These are phyloP conservation scores for Boletus vermiculosoides DNA, from an alignment of 768 basidiomycete species.

Conservation along the genomic window DNA sequence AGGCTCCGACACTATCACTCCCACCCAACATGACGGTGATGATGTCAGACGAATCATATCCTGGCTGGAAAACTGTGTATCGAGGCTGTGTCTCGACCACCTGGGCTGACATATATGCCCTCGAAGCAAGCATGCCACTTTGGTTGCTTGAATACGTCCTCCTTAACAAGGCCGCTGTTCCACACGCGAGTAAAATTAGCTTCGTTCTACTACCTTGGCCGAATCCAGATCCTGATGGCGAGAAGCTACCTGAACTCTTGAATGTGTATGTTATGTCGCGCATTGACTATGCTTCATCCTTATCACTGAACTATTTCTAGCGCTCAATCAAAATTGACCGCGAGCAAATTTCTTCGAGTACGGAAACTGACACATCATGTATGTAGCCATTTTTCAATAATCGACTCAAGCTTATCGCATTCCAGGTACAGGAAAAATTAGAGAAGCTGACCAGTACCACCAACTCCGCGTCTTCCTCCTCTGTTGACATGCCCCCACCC, in stretches of 20 bases:
- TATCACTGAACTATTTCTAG: constrained; percentile 32
- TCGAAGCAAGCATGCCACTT: constrained; percentile 79
- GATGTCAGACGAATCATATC: constrained; percentile 78
- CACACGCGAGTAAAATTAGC: constrained; percentile 72
- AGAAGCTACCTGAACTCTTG: constrained; percentile 75
- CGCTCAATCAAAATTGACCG: constrained; percentile 82
- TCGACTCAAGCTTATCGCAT: constrained; percentile 5
- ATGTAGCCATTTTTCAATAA: constrained; percentile 28
- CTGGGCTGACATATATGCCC: constrained; percentile 46
- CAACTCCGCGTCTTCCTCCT: constrained; percentile 30
- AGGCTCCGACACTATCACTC: constrained; percentile 66
- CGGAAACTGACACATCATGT: constrained; percentile 84
- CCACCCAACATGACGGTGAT: constrained; percentile 62
- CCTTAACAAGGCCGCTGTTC: constrained; percentile 53
- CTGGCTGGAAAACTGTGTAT: constrained; percentile 76
- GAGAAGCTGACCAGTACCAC: constrained; percentile 49
- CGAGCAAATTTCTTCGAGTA: constrained; percentile 80
- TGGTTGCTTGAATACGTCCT: constrained; percentile 91
- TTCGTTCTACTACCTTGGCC: constrained; percentile 85
- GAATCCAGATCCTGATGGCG: constrained; percentile 52
- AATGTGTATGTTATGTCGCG: constrained; percentile 63
- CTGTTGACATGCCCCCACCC: constrained; percentile 40
- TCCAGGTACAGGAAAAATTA: constrained; percentile 80
- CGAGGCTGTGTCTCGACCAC: constrained; percentile 64
- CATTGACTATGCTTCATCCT: not conserved